Conservation (phyloP, 352 stramenopile genomes). For the Globisporangium nunn region DNA sequence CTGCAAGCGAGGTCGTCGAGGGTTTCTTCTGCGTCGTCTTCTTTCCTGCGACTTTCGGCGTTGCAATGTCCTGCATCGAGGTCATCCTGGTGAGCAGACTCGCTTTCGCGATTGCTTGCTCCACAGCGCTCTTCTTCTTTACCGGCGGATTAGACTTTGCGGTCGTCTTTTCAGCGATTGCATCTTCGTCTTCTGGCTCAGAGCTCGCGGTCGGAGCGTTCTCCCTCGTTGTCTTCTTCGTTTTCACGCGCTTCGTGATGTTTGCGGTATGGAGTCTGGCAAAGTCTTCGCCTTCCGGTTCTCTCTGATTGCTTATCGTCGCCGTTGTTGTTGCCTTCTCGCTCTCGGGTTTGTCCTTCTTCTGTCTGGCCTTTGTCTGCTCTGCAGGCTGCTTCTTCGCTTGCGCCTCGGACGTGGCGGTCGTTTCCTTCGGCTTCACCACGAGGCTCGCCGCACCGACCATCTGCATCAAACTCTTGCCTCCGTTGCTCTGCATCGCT, state of each 20-base stretch:
- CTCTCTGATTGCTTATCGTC: not conserved
- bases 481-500: not conserved
- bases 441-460: constrained; percentile 6
- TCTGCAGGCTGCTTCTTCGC: not conserved
- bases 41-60: constrained; percentile 54
- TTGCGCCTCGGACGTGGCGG: not conserved
- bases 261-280: constrained; percentile 5
- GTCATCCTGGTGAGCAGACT: constrained; percentile 41
- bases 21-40: constrained; percentile 36
- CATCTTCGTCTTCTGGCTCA: constrained; percentile 8
- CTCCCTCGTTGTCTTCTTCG: constrained; percentile 2
- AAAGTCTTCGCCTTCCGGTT: constrained; percentile 13
- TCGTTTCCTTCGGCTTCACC: constrained; percentile 3
- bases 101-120: constrained; percentile 38
- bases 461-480: constrained; percentile 17
- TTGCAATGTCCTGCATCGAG: constrained; percentile 56
- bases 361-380: not conserved
- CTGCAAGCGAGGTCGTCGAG: constrained; percentile 19
- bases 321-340: not conserved
- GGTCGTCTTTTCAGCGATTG: not conserved
- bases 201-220: not conserved
- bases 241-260: constrained; percentile 12
- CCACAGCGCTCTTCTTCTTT: constrained; percentile 17
- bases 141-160: not conserved
- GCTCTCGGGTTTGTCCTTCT: not conserved